Conservation (phyloP, 2,329 filamentous ascomycete species). For the Helotiales sp. region DNA sequence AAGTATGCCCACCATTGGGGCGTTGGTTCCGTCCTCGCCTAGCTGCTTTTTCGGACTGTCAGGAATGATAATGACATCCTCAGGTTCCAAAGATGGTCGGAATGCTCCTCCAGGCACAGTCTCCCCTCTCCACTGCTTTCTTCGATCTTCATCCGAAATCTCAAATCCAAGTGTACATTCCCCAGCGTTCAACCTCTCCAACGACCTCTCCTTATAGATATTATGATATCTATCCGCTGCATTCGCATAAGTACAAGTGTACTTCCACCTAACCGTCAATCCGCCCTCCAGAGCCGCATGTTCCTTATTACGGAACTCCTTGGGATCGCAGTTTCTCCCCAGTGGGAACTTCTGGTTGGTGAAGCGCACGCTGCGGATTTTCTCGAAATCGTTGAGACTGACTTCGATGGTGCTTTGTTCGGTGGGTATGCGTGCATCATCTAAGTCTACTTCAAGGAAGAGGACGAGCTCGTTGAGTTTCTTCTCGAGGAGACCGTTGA, state of each 20-base stretch:
- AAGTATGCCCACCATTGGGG: not conserved
- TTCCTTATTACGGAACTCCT: conserved; percentile 32
- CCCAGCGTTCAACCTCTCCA: conserved; percentile 30
- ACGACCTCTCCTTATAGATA: conserved; percentile 27
- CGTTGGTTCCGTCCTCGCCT: not conserved
- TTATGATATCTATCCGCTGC: conserved; percentile 35
- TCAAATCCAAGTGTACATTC: conserved; percentile 25
- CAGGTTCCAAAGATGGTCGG: conserved; percentile 35
- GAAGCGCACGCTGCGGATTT: conserved; percentile 51
- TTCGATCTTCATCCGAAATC: conserved; percentile 14
- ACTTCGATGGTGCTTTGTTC: conserved; percentile 52
- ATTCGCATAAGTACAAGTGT: conserved; percentile 37
- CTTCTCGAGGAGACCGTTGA: conserved; percentile 46
- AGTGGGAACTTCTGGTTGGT: conserved; percentile 61
- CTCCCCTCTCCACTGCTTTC: conserved; percentile 47
- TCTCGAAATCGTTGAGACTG: conserved; percentile 44
- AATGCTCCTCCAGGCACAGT: conserved; percentile 49
- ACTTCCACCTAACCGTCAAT: conserved; percentile 60
- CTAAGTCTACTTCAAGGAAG: conserved; percentile 45
- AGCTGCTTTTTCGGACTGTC: not conserved
- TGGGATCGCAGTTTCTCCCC: conserved; percentile 39
- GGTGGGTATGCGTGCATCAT: conserved; percentile 43
- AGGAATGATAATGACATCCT: not conserved
- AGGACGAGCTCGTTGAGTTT: conserved; percentile 53
- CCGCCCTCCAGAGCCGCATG: conserved; percentile 42